Evolutionary conservation across 495 filamentous ascomycete genomes (phyloP), one percentile per base, ranked within the genome.

Genomic region (Penicillium canescens): DNA sequence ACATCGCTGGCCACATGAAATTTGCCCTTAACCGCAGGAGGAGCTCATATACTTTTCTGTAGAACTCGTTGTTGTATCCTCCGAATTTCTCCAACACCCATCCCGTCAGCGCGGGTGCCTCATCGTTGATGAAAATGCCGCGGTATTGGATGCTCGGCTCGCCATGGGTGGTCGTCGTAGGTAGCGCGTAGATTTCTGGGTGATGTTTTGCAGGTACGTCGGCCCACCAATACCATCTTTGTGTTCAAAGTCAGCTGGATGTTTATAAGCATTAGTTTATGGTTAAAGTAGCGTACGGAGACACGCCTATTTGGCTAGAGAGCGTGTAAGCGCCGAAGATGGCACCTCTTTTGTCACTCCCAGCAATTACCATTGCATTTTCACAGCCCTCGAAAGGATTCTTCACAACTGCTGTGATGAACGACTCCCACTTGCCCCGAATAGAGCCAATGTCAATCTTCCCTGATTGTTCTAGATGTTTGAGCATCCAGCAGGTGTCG

Each of bases 121-220:
- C 87, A 52, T 91, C 88, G 63, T 92, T 91, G 61, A 92, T 73
- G 73, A 92, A 92, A 63, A 92, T 82, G 9, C 87, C 88, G 6
- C 88, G 79, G 67, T 89, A 92, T 62, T 87, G 89, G 49, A 92
- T 81, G 2, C 76, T 81, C 18, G 88, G 87, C 13, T 81, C 69
- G 4, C 76, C 78, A 48, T 90, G 85, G 2, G 79, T 66, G 59
- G 83, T 86, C 35, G 65, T 72, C 6, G 62, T 68, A 6, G 74
- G 66, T 10, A 80, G 56, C 4, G 80, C 82, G 55, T 79, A 89
- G 34, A 90, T 78, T 3, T 78, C 73, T 26, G 72, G 63, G 56
- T 78, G 74, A 52, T 74, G 68, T 54, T 79, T 76, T 11, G 79
- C 64, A 1, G 86, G 79, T 0, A 86, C 83, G 66, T 91, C 87